A percentile compares a stretch with the other conserved stretches of the same genome.
phyloP scores from a whole-genome alignment of 257 asterid species.

The Handroanthus guayacan region DNA sequence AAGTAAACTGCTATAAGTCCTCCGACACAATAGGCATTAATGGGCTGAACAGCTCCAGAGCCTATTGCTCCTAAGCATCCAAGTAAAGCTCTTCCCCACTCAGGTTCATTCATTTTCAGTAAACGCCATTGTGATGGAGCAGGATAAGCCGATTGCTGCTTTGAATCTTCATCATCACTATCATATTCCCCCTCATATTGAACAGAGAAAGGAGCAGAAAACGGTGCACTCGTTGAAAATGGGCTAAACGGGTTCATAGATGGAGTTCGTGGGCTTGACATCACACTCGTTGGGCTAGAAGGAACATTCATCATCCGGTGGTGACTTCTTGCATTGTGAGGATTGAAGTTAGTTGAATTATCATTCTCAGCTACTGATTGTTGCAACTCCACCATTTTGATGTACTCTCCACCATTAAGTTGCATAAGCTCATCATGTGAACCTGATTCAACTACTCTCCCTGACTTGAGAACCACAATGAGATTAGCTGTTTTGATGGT shows the following conservation, averaged over 20 bases:
- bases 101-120: conserved; percentile 72
- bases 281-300: conserved; percentile 63
- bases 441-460: conserved; percentile 72
- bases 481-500: conserved; percentile 64
- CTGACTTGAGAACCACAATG: conserved; percentile 63
- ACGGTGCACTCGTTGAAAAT: conserved; percentile 61
- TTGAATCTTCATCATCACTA: conserved; percentile 52
- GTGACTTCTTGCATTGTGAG: conserved; percentile 45
- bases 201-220: conserved; percentile 67
- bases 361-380: conserved; percentile 45
- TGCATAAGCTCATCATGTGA: conserved; percentile 72
- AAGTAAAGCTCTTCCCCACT: conserved; percentile 61
- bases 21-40: conserved; percentile 72
- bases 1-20: conserved; percentile 66
- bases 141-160: conserved; percentile 34
- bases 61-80: conserved; percentile 81
- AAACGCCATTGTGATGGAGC: conserved; percentile 76
- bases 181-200: conserved; percentile 64
- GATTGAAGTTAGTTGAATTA: conserved; percentile 28
- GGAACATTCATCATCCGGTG: conserved; percentile 48
- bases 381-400: conserved; percentile 70
- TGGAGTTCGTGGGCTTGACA: conserved; percentile 77
- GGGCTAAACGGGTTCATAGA: conserved; percentile 71
- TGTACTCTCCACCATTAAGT: conserved; percentile 64
- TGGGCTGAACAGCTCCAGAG: conserved; percentile 73